Evolutionary conservation across 768 basidiomycete genomes (phyloP), one percentile per base, ranked within the genome.

Genomic region (Candolleomyces aberdarensis): DNA sequence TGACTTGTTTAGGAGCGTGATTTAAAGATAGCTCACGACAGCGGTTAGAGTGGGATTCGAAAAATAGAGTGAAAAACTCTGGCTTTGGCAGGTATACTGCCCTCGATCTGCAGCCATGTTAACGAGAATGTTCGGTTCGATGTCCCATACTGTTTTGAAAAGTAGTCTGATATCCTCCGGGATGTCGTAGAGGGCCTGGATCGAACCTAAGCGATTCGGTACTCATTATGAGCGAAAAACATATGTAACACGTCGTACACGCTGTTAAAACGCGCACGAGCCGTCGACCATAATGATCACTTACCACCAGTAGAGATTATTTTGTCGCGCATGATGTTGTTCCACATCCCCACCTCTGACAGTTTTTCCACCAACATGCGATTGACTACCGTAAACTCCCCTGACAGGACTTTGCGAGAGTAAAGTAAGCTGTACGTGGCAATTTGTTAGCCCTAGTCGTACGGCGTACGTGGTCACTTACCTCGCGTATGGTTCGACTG

Each of bases 401-500:
- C 51, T 11, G 29, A 6, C 20, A 9, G n/a, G 15, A 52, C 51
- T 52, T 11, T 26, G 6, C 20, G 6, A 17, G 20, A 6, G 8
- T 31, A 26, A 10, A 14, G n/a, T n/a, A n/a, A n/a, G n/a, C n/a
- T n/a, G n/a, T n/a, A n/a, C n/a, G n/a, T n/a, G n/a, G n/a, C n/a
- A n/a, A n/a, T n/a, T n/a, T n/a, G n/a, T n/a, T n/a, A n/a, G n/a
- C n/a, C n/a, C n/a, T n/a, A n/a, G n/a, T n/a, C n/a, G n/a, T n/a
- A n/a, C n/a, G n/a, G n/a, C n/a, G n/a, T n/a, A n/a, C n/a, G n/a
- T n/a, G n/a, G n/a, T n/a, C n/a, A n/a, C 47, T 49, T 52, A 52
- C 51, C 51, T 53, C 1, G 51, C 10, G 91, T 11, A 32, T 1
- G 51, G 89, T 75, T 92, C 91, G 71, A 92, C 91, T 75, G 89